Base-by-base conservation (phyloP, 192 early-diverging fungal genomes). In the Dispira simplex region DNA sequence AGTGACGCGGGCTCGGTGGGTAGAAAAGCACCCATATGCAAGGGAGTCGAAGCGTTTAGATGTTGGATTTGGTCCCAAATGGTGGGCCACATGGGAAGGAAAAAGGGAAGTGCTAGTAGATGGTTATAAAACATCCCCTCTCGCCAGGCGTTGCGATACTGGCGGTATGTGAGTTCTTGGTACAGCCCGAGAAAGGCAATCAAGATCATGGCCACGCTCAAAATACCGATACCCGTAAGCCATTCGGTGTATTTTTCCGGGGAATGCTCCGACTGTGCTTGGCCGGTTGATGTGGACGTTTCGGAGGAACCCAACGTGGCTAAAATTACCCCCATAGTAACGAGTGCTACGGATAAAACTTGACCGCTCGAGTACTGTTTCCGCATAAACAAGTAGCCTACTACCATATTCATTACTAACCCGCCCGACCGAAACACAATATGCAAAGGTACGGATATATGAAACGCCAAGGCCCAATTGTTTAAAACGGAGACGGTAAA, bases 81-180 rank as follows among this genome's bases (percentile, higher is more conserved):
- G 63, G 90, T 85, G n/a, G 71, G 70, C 64, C 78, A 81, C 56
- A 95, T 85, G 4, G 90, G 39, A 14, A 85, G 46, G 66, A 95
- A 95, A 67, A 87, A 77, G 0, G 92, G 92, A 25, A 95, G 63
- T 0, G 86, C 88, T 27, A 93, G 65, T 21, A 81, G 68, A 65
- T 95, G 92, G 79, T 86, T 79, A 23, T 95, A 95, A 68, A 95
- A 95, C 20, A 95, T 71, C 0, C 88, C 90, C 68, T 95, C 92
- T 18, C 83, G 77, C 92, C 92, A 95, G 54, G 85, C 79, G 28
- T 84, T 80, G 18, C 89, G 86, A 53, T 89, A 92, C 48, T 75
- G 81, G 12, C 71, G 65, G 64, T 92, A 93, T 16, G 88, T 90
- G 0, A 74, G 44, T 65, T 95, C 90, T 67, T 95, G 92, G 59